Base-by-base conservation (phyloP, 2,329 filamentous ascomycete species). In the Zarea fungicola region DNA sequence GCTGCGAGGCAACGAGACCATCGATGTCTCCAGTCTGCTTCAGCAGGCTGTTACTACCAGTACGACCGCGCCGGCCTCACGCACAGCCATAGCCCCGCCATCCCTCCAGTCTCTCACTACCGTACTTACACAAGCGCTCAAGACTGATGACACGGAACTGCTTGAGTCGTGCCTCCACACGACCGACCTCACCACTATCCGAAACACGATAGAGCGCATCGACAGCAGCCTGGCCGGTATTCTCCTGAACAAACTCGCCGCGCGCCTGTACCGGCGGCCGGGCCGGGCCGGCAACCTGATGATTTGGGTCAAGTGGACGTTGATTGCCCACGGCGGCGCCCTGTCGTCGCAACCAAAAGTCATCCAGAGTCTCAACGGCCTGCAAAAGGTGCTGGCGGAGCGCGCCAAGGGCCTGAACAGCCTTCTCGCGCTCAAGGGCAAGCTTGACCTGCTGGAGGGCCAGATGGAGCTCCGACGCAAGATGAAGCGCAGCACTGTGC, bases 261-360 rank as follows among this genome's bases (percentile, higher is more conserved):
- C 95, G 58, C 81, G 91, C 51, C 80, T 99, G 64, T 85, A 96
- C 68, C 81, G 86, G 56, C 83, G 89, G 37, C 93, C 93, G 1
- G 93, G 92, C 4, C 82, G 93, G 48, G 92, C 93, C 13, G 90
- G 91, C 44, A 88, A 85, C 62, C 80, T 99, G 26, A 91, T 96
- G 78, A 81, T 87, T 14, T 99, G 93, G 91, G 87, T 97, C 36
- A 91, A 96, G 68, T 96, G 90, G 89, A 92, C 89, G 1, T 80
- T 96, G 48, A 83, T 96, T 28, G 85, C 88, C 2, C 93, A 99
- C 63, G 93, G 93, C 56, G 93, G 92, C 55, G 91, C 91, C 46
- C 76, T 99, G 43, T 89, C 91, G 10, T 85, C 85, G 26, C 89
- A 95, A 65, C 83, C 87, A n/a, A 85, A 91, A 55, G 76, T 96